phyloP scores from a whole-genome alignment of 805 yeast species.

The Metschnikowia noctiluminum region DNA sequence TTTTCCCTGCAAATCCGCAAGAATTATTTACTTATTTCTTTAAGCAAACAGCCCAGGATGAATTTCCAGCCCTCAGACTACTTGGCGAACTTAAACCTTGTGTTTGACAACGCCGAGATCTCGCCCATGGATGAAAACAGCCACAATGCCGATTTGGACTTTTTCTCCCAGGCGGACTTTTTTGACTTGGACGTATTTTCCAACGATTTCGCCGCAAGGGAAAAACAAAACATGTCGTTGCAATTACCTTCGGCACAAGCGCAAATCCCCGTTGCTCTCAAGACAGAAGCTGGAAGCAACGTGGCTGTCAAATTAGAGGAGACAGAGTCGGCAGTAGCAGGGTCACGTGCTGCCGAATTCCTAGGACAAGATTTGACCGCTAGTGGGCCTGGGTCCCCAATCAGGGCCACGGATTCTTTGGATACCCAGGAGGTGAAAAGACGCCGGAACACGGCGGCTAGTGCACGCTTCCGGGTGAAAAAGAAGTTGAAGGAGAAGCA shows the following conservation, averaged over 20 bases:
- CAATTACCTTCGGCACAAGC: conserved; percentile 2
- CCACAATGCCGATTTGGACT: conserved; percentile 32
- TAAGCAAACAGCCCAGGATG: conserved; percentile 22
- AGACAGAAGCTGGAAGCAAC: not conserved
- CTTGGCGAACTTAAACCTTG: conserved; percentile 38
- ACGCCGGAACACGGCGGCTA: conserved; percentile 87
- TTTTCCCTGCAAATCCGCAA: not conserved
- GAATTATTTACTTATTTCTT: conserved; percentile 7
- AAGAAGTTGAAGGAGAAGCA: conserved; percentile 91
- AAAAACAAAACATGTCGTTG: conserved; percentile 7
- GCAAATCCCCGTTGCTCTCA: not conserved
- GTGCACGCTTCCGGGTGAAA: conserved; percentile 89
- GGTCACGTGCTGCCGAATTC: not conserved
- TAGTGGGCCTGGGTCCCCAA: not conserved
- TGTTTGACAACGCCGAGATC: conserved; percentile 25
- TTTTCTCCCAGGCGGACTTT: conserved; percentile 39
- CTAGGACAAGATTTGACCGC: not conserved
- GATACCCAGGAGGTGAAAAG: conserved; percentile 56
- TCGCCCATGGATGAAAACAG: conserved; percentile 19
- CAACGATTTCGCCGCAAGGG: conserved; percentile 16
- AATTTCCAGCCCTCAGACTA: conserved; percentile 42
- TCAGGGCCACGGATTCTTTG: not conserved
- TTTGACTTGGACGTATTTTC: conserved; percentile 37
- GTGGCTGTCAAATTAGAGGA: conserved; percentile 3
- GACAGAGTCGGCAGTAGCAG: conserved; percentile 6